Percentiles rank a stretch among this genome's conserved stretches.
These are phyloP conservation scores for Penicillium sp. DNA, from an alignment of 2,329 filamentous ascomycete species.

Conservation along the genomic window DNA sequence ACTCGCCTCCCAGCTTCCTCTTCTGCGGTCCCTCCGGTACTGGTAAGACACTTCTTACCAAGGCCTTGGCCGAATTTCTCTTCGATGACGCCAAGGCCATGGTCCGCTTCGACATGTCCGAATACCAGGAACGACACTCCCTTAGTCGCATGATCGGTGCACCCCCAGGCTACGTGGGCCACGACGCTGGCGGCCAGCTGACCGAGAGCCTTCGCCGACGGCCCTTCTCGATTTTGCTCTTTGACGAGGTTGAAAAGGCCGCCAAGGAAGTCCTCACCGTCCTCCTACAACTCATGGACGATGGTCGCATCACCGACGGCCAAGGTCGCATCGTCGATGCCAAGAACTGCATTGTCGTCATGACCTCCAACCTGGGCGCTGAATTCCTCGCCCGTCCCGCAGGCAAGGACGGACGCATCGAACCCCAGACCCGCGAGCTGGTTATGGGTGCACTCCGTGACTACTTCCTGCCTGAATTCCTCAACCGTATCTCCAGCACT, in stretches of 20 bases:
- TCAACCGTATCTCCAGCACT: constrained; percentile 92
- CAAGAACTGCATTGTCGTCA: constrained; percentile 97
- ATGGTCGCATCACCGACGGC: constrained; percentile 95
- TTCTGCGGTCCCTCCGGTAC: constrained; percentile 99
- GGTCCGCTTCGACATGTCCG: constrained; percentile 99
- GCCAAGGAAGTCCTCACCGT: constrained; percentile 97
- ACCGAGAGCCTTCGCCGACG: constrained; percentile 90
- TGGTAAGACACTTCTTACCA: constrained; percentile 94
- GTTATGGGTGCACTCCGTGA: constrained; percentile 87
- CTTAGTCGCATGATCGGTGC: constrained; percentile 97
- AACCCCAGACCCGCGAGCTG: constrained; percentile 76
- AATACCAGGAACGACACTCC: constrained; percentile 96
- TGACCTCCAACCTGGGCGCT: constrained; percentile 96
- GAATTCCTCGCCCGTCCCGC: constrained; percentile 83
- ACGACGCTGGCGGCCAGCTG: constrained; percentile 91
- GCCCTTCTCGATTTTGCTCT: constrained; percentile 95
- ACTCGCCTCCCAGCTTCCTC: constrained; percentile 94
- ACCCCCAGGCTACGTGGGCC: constrained; percentile 92
- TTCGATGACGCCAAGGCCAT: constrained; percentile 97
- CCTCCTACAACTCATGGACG: constrained; percentile 98
- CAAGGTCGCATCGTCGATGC: constrained; percentile 94
- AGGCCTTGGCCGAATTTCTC: constrained; percentile 93
- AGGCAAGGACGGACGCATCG: constrained; percentile 75
- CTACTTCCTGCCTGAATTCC: constrained; percentile 97
- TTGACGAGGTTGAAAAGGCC: constrained; percentile 97